Percentiles rank a stretch among this genome's conserved stretches.
Conservation (phyloP, 768 basidiomycete genomes). For the Inosperma sp. region DNA sequence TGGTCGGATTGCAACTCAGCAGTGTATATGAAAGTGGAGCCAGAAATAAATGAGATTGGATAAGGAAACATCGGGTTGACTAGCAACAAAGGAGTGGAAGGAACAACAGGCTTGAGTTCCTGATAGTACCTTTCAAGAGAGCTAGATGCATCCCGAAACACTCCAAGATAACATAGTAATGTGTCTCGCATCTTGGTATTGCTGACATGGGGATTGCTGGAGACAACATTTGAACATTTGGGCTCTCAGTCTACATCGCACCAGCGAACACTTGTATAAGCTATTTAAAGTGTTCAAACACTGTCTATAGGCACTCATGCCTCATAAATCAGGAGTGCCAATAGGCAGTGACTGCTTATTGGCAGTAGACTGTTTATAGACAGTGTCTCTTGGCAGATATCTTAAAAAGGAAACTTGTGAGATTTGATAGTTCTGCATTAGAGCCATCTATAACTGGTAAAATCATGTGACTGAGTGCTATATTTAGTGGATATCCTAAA, state of each 20-base stretch:
- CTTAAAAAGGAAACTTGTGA: no score
- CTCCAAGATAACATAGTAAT: slow-evolving; percentile 14
- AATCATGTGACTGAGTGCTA: no score
- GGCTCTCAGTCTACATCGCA: slow-evolving; percentile 17
- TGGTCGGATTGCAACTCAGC: neutral
- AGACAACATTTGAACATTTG: slow-evolving; percentile 17
- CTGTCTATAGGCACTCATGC: no score
- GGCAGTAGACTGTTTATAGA: no score
- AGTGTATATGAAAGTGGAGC: neutral
- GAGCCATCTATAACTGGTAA: no score
- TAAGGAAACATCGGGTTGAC: slow-evolving; percentile 8
- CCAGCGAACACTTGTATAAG: no score
- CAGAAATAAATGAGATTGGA: slow-evolving; percentile 4
- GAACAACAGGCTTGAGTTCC: neutral
- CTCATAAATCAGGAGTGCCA: no score
- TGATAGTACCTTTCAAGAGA: slow-evolving; percentile 3
- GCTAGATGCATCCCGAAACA: neutral
- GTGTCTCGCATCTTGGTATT: slow-evolving; percentile 3
- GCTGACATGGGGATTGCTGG: slow-evolving; percentile 14
- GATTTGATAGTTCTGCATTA: no score
- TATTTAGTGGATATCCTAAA: no score
- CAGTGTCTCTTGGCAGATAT: no score
- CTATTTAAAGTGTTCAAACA: no score
- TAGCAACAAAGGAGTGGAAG: neutral
- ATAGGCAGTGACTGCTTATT: no score